Base-by-base conservation (phyloP, 1,139 yeast species). In the Suhomyces bolitotheri region DNA sequence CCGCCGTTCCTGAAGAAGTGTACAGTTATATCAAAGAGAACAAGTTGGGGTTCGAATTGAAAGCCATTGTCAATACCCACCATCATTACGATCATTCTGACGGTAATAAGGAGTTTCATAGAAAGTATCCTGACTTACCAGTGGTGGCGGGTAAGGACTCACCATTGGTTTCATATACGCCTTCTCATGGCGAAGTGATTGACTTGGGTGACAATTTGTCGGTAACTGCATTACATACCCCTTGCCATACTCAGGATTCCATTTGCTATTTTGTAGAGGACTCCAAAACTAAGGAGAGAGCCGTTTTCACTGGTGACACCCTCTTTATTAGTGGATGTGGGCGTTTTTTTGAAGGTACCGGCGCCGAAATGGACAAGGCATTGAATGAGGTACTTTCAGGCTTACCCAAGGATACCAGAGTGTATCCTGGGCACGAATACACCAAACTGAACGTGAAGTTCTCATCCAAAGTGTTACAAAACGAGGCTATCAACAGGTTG, bases 231-330 rank as follows among this genome's bases (percentile, higher is more conserved):
- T 68, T 92, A 32, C 92, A 92, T 60, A 92, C 99, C 1, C 98
- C 99, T 1, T 92, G 99, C 56, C 99, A 92, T 56, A 92, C 99
- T 0, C 95, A 85, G 58, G 98, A 94, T 58, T 86, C 95, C 5
- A 85, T 92, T 40, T 90, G 97, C 56, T 92, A 88, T 62, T 85
- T 63, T 49, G 87, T 78, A 1, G 68, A 67, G 34, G 97, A 92
- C 56, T 49, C 60, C 9, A 61, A 63, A 22, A 78, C 88, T 1
- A 70, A 69, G 22, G 78, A 89, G 47, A 71, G 69, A 45, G 92
- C 83, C 1, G 90, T 92, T 2, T 88, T 92, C 60, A 88, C 97
- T 0, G 99, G 99, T 7, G 99, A 92, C 60, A 92, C 98, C 0
- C 67, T 92, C 34, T 94, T 92, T 62, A 86, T 76, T 33, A 88